Conservation (phyloP, 2,329 filamentous ascomycete genomes). For the Penicillium crustosum region DNA sequence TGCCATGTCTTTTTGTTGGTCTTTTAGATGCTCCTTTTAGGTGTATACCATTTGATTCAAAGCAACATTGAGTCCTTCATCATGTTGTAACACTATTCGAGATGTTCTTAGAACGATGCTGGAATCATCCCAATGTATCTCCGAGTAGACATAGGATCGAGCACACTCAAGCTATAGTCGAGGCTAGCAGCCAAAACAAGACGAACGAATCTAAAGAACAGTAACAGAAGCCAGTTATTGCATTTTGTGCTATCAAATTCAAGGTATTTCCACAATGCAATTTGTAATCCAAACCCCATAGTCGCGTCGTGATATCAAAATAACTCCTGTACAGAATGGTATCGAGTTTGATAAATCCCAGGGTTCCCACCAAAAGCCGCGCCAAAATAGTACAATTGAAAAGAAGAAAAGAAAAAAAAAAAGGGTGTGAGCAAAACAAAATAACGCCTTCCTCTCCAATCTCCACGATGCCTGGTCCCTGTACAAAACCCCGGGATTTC, state of each 20-base stretch:
- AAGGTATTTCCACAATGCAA: conserved; percentile 19
- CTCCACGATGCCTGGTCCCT: conserved; percentile 25
- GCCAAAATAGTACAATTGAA: conserved; percentile 28
- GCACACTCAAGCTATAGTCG: not conserved
- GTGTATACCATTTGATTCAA: no score
- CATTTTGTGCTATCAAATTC: conserved; percentile 17
- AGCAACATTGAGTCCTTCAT: no score
- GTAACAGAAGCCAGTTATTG: conserved; percentile 6
- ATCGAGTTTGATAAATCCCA: conserved; percentile 34
- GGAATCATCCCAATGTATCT: not conserved
- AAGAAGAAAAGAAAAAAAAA: conserved; percentile 11
- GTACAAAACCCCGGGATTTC: conserved; percentile 25
- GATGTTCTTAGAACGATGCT: not conserved
- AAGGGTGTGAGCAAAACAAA: conserved; percentile 11
- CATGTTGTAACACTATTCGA: not conserved
- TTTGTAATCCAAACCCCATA: conserved; percentile 9
- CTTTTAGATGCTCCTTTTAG: no score
- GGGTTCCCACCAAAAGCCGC: conserved; percentile 19
- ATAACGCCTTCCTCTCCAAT: conserved; percentile 29
- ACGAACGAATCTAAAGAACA: not conserved
- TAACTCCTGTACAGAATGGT: conserved; percentile 39
- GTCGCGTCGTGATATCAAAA: conserved; percentile 19
- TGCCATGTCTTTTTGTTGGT: no score
- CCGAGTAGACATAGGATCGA: not conserved
- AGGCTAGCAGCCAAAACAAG: not conserved